These are phyloP conservation scores for Tuber aestivum DNA, from an alignment of 495 filamentous ascomycete genomes.

Conservation along the genomic window DNA sequence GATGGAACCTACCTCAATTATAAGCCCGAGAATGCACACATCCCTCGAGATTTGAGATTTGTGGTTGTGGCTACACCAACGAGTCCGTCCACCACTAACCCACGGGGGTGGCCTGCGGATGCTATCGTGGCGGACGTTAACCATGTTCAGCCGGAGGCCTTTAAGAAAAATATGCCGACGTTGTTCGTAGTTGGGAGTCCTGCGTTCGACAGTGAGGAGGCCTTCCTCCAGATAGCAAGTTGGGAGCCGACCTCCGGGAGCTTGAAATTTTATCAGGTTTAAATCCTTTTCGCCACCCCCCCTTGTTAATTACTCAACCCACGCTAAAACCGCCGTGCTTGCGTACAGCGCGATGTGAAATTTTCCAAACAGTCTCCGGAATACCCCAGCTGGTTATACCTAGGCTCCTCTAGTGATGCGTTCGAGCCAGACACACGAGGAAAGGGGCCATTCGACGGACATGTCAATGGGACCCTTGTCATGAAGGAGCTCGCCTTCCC, in stretches of 20 bases:
- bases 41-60: slow-evolving; percentile 6
- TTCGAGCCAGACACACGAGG: slow-evolving; percentile 12
- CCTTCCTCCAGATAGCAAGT: slow-evolving; percentile 11
- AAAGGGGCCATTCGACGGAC: slow-evolving; percentile 17
- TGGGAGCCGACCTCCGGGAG: background rate
- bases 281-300: background rate
- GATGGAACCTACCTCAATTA: slow-evolving; percentile 9
- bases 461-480: slow-evolving; percentile 18
- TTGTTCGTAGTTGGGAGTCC: slow-evolving; percentile 8
- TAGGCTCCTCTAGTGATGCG: slow-evolving; percentile 14
- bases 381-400: slow-evolving; percentile 11
- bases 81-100: background rate
- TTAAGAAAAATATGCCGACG: slow-evolving; percentile 4
- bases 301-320: background rate
- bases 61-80: slow-evolving; percentile 7
- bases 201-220: slow-evolving; percentile 1
- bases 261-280: slow-evolving; percentile 21
- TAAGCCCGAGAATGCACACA: background rate
- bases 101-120: background rate
- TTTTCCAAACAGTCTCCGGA: background rate
- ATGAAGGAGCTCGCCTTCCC: slow-evolving; percentile 16
- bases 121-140: slow-evolving; percentile 2
- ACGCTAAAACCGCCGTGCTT: background rate
- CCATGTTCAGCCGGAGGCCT: slow-evolving; percentile 3
- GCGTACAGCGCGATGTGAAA: background rate